Evolutionary conservation across 2,329 filamentous ascomycete species (phyloP).

Genomic region (Sporothrix euskadiensis): DNA sequence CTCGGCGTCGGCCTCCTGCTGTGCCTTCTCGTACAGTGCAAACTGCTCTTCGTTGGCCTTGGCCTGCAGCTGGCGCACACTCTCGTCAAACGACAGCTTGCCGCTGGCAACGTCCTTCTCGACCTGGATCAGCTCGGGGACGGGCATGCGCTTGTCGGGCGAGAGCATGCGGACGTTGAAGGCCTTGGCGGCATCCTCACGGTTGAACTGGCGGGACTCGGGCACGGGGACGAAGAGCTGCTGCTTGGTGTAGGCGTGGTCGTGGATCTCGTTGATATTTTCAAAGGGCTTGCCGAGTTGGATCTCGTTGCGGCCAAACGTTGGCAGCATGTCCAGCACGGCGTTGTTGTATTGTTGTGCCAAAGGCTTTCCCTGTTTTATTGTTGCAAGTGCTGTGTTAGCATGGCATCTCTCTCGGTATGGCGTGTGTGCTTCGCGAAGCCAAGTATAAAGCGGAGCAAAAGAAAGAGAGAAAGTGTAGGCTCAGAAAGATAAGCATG

Average conservation of each 20-base stretch:
- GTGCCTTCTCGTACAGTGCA: slow-evolving; percentile 33
- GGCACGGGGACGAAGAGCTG: slow-evolving; percentile 66
- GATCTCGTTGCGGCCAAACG: slow-evolving; percentile 57
- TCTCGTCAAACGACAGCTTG: slow-evolving; percentile 32
- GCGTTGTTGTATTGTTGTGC: slow-evolving; percentile 76
- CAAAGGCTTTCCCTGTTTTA: slow-evolving; percentile 69
- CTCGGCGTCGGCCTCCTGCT: slow-evolving; percentile 42
- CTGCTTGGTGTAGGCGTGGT: slow-evolving; percentile 62
- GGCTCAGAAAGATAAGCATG: slow-evolving; percentile 66
- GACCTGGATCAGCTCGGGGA: slow-evolving; percentile 61
- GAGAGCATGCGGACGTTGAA: slow-evolving; percentile 63
- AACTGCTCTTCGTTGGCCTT: slow-evolving; percentile 37
- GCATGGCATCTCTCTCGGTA: not conserved
- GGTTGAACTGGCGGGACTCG: slow-evolving; percentile 64
- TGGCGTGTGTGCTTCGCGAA: not conserved
- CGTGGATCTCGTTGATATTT: slow-evolving; percentile 64
- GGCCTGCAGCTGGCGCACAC: slow-evolving; percentile 37
- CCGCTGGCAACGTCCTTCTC: slow-evolving; percentile 51
- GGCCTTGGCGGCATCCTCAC: slow-evolving; percentile 64
- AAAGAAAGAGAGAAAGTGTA: slow-evolving; percentile 29
- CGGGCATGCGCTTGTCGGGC: slow-evolving; percentile 61
- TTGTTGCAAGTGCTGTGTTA: slow-evolving; percentile 20
- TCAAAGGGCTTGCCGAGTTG: slow-evolving; percentile 55
- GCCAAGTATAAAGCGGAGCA: not conserved
- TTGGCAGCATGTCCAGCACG: slow-evolving; percentile 77